Conservation (phyloP, 805 yeast species). For the Ogataea philodendri region DNA sequence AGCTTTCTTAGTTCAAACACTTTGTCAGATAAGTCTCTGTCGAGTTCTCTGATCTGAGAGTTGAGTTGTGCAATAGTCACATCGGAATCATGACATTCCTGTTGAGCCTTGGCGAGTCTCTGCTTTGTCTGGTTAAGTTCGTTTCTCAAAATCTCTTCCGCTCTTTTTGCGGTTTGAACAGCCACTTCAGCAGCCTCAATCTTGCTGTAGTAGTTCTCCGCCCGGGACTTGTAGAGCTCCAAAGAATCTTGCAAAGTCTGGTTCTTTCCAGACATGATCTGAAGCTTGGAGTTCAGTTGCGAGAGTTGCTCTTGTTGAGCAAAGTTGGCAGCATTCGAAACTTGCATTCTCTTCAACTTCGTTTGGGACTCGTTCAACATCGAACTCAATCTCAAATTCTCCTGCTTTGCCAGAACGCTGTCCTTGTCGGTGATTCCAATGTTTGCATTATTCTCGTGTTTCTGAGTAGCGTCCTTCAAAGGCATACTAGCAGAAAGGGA, state of each 20-base stretch:
- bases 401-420: conserved; percentile 30
- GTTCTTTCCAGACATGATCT: conserved; percentile 55
- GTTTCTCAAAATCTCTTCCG: conserved; percentile 50
- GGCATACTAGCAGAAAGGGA: conserved; percentile 35
- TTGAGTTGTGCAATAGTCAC: conserved; percentile 51
- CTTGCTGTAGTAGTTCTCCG: conserved; percentile 71
- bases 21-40: conserved; percentile 54
- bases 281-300: conserved; percentile 55
- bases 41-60: conserved; percentile 48
- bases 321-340: conserved; percentile 26
- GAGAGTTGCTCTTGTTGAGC: conserved; percentile 37
- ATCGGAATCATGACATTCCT: conserved; percentile 56
- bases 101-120: conserved; percentile 45
- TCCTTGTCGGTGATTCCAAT: conserved; percentile 23
- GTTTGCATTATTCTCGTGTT: conserved; percentile 14
- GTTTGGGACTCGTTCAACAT: conserved; percentile 36
- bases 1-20: conserved; percentile 52
- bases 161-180: conserved; percentile 57
- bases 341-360: conserved; percentile 32
- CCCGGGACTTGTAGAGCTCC: conserved; percentile 63
- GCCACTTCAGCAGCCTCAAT: conserved; percentile 79
- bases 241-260: conserved; percentile 52
- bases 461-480: conserved; percentile 24
- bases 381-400: conserved; percentile 35
- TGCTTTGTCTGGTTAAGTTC: conserved; percentile 54